Base-by-base conservation (phyloP, 176 grass and related monocot genomes). In the Musa itinerans region DNA sequence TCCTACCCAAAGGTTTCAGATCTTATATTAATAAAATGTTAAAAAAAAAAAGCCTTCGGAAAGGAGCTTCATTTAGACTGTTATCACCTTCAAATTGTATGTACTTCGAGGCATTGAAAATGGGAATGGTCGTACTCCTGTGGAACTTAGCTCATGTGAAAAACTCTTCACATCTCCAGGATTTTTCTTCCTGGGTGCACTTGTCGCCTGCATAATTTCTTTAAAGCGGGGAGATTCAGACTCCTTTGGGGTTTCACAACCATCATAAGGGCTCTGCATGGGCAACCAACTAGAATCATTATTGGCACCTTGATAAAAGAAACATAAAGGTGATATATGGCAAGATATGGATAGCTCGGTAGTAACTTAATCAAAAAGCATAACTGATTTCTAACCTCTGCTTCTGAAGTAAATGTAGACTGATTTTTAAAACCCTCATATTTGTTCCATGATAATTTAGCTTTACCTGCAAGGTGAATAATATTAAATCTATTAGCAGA, bases 161-260 rank as follows among this genome's bases (percentile, higher is more conserved):
- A 92, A 99, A 79, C 90, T 94, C 81, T 99, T 99, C 73, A 99
- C 91, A 84, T 99, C 95, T 63, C 76, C 78, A 76, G 95, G 95
- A 22, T 71, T 73, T 82, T 87, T 94, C 86, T 99, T 99, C 81
- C 91, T 91, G 8, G 95, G 95, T 74, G 91, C 95, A 86, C 95
- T 99, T 22, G 95, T 99, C 27, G 95, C 91, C 87, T 99, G 95
- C 91, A 99, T 99, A 80, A 94, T 99, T 74, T 88, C 95, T 81
- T 99, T 99, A 85, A 99, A 99, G 69, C 95, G 95, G 66, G 95
- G 95, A 77, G 95, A 99, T 74, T 99, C 95, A 0, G 95, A 99
- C 81, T 99, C 95, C 79, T 93, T 99, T 83, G 88, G 95, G 70
- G 90, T 99, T 83, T 92, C 95, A 76, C 85, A 94, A 50, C 91